phyloP scores from a whole-genome alignment of 805 yeast genomes.

The Saturnispora dispora region DNA sequence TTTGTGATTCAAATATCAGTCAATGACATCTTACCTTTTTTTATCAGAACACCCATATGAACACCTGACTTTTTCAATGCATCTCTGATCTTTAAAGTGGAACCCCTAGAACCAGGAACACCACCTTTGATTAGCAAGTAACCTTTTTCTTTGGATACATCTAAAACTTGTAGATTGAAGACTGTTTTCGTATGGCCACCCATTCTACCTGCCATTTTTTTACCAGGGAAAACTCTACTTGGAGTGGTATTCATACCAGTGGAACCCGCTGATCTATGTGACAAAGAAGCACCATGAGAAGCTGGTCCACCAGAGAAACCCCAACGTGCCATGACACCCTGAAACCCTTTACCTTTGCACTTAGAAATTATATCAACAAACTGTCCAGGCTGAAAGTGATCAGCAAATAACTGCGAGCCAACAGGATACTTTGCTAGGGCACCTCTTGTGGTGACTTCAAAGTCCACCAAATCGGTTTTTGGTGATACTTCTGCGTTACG shows the following conservation, averaged over 20 bases:
- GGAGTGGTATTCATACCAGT: conserved; percentile 94
- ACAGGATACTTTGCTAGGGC: conserved; percentile 51
- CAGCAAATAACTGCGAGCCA: conserved; percentile 74
- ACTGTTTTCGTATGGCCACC: conserved; percentile 70
- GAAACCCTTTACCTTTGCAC: conserved; percentile 92
- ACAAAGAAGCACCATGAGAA: conserved; percentile 88
- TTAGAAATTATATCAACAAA: conserved; percentile 70
- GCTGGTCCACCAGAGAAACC: conserved; percentile 85
- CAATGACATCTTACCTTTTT: conserved; percentile 5
- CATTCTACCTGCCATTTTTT: conserved; percentile 97
- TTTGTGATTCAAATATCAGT: background rate
- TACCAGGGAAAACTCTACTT: conserved; percentile 92
- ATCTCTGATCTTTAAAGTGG: conserved; percentile 68
- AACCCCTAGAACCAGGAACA: conserved; percentile 81
- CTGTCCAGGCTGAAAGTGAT: conserved; percentile 77
- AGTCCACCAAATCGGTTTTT: conserved; percentile 65
- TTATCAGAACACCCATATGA: conserved; percentile 15
- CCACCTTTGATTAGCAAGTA: conserved; percentile 79
- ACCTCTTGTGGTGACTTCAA: conserved; percentile 57
- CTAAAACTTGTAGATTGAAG: conserved; percentile 67
- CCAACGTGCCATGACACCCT: conserved; percentile 96
- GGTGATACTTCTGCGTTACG: conserved; percentile 78
- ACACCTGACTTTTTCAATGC: conserved; percentile 44
- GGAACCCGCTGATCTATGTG: conserved; percentile 96
- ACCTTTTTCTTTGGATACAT: conserved; percentile 74